Conservation (phyloP, 306 rosid species). For the Sicyos baderoa region DNA sequence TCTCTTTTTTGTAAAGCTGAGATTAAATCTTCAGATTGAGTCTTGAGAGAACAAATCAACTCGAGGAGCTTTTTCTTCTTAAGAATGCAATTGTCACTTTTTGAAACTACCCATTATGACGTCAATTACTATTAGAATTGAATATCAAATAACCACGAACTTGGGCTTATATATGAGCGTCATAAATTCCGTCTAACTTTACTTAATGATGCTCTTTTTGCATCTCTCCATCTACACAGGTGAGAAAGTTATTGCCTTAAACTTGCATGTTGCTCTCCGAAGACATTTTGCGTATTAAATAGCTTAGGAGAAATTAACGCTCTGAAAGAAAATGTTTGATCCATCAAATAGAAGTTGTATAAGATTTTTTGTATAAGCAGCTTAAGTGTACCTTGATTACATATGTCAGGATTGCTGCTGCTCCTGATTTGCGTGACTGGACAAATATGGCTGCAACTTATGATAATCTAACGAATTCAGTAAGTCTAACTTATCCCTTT, state of each 20-base stretch:
- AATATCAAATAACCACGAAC: neutral
- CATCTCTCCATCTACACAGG: neutral
- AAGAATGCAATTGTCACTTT: constrained; percentile 8
- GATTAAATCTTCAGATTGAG: neutral
- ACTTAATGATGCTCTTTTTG: neutral
- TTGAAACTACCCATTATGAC: neutral
- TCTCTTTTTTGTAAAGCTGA: constrained; percentile 2
- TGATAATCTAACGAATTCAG: constrained; percentile 73
- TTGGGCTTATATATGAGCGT: neutral
- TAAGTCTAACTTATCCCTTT: constrained; percentile 33
- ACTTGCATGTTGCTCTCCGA: neutral
- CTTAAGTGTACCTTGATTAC: constrained; percentile 15
- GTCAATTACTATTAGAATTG: neutral
- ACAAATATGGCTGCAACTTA: constrained; percentile 85
- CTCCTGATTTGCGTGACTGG: constrained; percentile 84
- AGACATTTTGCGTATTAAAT: neutral
- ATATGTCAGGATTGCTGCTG: constrained; percentile 43
- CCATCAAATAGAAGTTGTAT: neutral
- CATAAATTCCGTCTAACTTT: neutral
- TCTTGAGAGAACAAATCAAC: neutral
- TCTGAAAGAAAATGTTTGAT: neutral
- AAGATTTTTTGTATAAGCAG: neutral
- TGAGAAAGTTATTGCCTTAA: neutral
- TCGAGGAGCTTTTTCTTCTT: neutral
- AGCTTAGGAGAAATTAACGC: neutral